A percentile compares a stretch with the other conserved stretches of the same genome.
These are phyloP conservation scores for Kluyveromyces aestuarii DNA, from an alignment of 805 yeast species.

Conservation along the genomic window DNA sequence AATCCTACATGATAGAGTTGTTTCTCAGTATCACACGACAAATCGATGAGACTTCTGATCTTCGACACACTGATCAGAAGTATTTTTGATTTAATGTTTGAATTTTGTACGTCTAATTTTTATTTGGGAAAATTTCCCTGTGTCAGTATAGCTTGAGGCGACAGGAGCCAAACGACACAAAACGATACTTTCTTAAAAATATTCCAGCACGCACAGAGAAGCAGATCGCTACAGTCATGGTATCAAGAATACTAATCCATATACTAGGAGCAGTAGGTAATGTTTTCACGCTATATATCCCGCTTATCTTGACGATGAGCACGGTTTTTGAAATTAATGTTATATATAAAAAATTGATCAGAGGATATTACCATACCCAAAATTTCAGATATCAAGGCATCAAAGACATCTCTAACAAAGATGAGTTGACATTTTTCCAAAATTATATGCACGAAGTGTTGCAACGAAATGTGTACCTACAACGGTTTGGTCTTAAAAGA, in stretches of 20 bases:
- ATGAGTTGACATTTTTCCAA: background rate
- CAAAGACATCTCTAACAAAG: background rate
- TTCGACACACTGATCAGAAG: no score
- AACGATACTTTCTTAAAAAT: no score
- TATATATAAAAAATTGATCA: background rate
- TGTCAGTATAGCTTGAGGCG: no score
- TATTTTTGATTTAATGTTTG: no score
- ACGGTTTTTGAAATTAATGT: background rate
- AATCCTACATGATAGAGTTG: no score
- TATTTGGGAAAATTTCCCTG: no score
- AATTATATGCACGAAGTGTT: background rate
- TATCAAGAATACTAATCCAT: background rate
- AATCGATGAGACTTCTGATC: no score
- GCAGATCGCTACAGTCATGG: no score
- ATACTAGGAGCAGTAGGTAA: background rate
- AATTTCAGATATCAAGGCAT: background rate
- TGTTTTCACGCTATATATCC: background rate
- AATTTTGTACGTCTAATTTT: no score
- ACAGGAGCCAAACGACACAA: no score
- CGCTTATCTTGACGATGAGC: background rate
- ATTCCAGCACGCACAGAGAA: no score
- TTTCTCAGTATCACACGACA: no score
- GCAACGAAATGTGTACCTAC: background rate
- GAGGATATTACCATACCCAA: conserved; percentile 1
- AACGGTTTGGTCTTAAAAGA: conserved; percentile 1